Conservation (phyloP, 2,329 filamentous ascomycete species). For the Fusarium mundagurra region DNA sequence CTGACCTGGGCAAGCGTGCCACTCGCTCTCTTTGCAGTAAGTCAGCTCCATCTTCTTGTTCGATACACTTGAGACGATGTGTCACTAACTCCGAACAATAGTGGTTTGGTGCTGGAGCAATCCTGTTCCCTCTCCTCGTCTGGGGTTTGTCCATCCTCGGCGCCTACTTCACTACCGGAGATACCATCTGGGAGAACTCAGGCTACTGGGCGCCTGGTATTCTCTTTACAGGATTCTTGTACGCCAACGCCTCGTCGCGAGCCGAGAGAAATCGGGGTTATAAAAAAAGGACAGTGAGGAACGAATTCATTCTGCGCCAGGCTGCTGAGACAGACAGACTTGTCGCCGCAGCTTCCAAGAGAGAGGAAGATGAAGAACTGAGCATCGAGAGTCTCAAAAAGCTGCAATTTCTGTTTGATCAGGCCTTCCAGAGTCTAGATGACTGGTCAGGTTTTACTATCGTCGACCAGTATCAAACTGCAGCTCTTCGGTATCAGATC, state of each 20-base stretch:
- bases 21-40: not conserved
- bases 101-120: not conserved
- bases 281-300: not conserved
- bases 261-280: rapidly evolving
- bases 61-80: rapidly evolving
- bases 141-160: not conserved
- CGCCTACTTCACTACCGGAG: not conserved
- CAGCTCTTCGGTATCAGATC: not conserved
- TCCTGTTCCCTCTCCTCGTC: not conserved
- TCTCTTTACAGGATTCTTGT: rapidly evolving
- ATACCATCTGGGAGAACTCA: not conserved
- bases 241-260: rapidly evolving
- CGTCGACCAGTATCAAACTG: not conserved
- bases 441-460: not conserved
- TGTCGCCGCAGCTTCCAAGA: not conserved
- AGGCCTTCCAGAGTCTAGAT: rapidly evolving
- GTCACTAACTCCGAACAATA: not conserved
- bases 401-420: not conserved
- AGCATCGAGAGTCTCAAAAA: not conserved
- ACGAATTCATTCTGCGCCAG: not conserved
- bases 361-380: not conserved
- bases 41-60: rapidly evolving
- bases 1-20: not conserved
- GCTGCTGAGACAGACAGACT: not conserved
- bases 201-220: not conserved